A percentile compares a stretch with the other conserved stretches of the same genome.
These are phyloP conservation scores for Insectozyma bohioensis DNA, from an alignment of 1,139 yeast species.

Conservation along the genomic window DNA sequence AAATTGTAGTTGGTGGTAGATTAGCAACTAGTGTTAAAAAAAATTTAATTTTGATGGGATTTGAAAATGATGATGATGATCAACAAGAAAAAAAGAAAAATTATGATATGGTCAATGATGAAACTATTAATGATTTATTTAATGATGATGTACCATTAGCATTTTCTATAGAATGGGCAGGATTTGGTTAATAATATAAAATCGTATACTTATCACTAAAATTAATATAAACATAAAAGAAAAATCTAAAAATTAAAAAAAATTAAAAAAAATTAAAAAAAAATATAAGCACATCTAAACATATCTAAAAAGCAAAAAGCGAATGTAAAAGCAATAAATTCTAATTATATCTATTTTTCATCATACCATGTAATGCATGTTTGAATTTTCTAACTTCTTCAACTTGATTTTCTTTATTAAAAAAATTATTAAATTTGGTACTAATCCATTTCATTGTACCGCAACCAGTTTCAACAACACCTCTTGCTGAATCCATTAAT, in stretches of 20 bases:
- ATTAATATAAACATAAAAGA: too few relatives aligned
- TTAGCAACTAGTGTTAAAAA: conserved; percentile 92
- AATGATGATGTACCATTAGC: conserved; percentile 25
- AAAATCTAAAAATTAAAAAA: too few relatives aligned
- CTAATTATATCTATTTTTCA: background rate
- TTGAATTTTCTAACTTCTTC: background rate
- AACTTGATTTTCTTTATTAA: background rate
- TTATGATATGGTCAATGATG: conserved; percentile 26
- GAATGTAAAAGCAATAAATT: background rate
- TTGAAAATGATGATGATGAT: conserved; percentile 14
- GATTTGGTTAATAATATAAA: conserved; percentile 65
- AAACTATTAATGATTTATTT: conserved; percentile 8
- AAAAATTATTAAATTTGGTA: background rate
- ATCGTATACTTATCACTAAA: conserved; percentile 1
- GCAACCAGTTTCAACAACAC: background rate
- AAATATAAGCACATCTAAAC: too few relatives aligned
- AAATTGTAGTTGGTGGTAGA: conserved; percentile 79
- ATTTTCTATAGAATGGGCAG: conserved; percentile 80
- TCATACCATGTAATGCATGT: background rate
- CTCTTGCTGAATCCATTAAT: background rate
- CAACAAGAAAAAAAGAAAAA: conserved; percentile 1
- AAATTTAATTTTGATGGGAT: conserved; percentile 62
- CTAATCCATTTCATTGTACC: conserved; percentile 1
- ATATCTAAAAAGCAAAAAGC: too few relatives aligned
- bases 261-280: too few relatives aligned